Conservation (phyloP, 345 rosid species). For the Salix koriyanagi region DNA sequence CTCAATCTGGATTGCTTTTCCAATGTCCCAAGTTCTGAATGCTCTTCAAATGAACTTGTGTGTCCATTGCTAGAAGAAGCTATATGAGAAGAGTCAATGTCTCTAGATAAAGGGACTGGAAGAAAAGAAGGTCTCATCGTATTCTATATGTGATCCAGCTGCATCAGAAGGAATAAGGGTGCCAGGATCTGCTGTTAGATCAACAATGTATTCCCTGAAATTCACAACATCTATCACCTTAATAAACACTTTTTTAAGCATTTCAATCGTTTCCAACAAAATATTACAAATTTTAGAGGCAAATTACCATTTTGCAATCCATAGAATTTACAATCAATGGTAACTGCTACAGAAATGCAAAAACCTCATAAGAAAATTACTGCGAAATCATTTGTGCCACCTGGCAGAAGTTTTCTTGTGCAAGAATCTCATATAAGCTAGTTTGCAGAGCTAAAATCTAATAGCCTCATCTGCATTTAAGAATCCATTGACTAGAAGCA, state of each 20-base stretch:
- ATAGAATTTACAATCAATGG: background rate
- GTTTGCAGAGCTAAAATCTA: background rate
- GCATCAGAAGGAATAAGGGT: slow-evolving; percentile 89
- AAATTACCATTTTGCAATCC: background rate
- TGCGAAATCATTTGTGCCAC: background rate
- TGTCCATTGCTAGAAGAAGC: slow-evolving; percentile 71
- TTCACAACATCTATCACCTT: slow-evolving; percentile 25
- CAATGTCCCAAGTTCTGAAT: slow-evolving; percentile 47
- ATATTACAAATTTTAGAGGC: background rate
- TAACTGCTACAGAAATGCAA: background rate
- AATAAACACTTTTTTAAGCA: slow-evolving; percentile 7
- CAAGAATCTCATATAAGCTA: background rate
- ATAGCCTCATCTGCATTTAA: background rate
- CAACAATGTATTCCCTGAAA: slow-evolving; percentile 96
- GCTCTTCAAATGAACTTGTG: slow-evolving; percentile 61
- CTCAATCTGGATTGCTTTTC: slow-evolving; percentile 46
- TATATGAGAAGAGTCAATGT: slow-evolving; percentile 49
- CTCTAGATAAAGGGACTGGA: slow-evolving; percentile 65
- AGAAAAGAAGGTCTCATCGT: slow-evolving; percentile 55
- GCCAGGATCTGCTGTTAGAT: slow-evolving; percentile 96
- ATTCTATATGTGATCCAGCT: slow-evolving; percentile 61
- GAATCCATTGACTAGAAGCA: background rate
- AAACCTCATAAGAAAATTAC: background rate
- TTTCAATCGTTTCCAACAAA: slow-evolving; percentile 4
- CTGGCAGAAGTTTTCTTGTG: background rate